A percentile compares a stretch with the other conserved stretches of the same genome.
phyloP scores from a whole-genome alignment of 2,329 filamentous ascomycete species.

The Sclerotiophoma versabilis region DNA sequence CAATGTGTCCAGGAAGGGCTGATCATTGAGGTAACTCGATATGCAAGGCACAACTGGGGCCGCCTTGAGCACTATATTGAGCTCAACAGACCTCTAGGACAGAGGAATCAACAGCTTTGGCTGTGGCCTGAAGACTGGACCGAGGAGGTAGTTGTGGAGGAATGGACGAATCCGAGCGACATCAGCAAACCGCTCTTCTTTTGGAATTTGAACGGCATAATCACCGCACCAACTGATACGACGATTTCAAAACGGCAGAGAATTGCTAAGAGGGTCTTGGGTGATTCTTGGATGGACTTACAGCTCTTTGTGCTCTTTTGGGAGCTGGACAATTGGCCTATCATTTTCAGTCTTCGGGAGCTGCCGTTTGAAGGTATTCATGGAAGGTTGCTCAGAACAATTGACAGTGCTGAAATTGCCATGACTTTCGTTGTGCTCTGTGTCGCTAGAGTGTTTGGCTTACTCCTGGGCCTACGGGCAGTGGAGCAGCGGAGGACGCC shows the following conservation, averaged over 20 bases:
- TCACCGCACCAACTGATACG: not conserved
- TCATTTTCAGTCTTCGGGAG: conserved; percentile 22
- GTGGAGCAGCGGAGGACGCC: conserved; percentile 19
- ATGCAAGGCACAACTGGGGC: conserved; percentile 57
- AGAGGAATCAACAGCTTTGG: not conserved
- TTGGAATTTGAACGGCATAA: conserved; percentile 57
- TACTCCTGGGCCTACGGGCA: conserved; percentile 7
- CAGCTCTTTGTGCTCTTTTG: conserved; percentile 39
- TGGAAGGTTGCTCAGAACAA: not conserved
- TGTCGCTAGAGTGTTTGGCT: not conserved
- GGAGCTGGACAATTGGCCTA: conserved; percentile 44
- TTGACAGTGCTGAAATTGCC: conserved; percentile 1
- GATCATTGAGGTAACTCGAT: conserved; percentile 48
- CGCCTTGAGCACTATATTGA: conserved; percentile 39
- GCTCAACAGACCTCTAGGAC: not conserved
- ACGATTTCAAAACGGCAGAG: not conserved
- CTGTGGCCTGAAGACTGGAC: conserved; percentile 19
- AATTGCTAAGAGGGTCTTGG: conserved; percentile 7
- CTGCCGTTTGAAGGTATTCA: not conserved
- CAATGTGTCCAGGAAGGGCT: conserved; percentile 6
- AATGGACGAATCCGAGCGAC: conserved; percentile 58
- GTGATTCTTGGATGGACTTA: conserved; percentile 26
- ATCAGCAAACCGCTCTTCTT: conserved; percentile 59
- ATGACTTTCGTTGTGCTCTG: conserved; percentile 9
- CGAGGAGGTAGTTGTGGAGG: conserved; percentile 53